Evolutionary conservation across 768 basidiomycete genomes (phyloP).

Genomic region (Leccinum imitatum): DNA sequence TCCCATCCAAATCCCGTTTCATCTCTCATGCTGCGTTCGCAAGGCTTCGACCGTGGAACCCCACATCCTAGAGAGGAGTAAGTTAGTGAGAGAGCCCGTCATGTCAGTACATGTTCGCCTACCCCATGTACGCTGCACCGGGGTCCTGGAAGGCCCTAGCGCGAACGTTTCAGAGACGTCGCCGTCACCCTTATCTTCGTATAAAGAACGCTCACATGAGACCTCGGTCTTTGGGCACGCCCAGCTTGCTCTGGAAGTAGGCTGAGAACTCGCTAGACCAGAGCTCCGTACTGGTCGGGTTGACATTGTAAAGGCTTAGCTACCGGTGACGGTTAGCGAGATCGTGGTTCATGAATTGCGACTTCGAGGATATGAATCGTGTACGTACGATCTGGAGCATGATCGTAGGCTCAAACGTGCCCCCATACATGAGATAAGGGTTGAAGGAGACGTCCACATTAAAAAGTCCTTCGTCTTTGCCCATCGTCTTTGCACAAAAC

Average conservation of each 20-base stretch:
- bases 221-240: constrained; percentile 49
- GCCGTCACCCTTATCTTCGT: neutral
- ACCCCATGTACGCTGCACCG: constrained; percentile 27
- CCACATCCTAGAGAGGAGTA: constrained; percentile 4
- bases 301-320: constrained; percentile 59
- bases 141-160: constrained; percentile 28
- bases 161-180: neutral
- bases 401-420: constrained; percentile 67
- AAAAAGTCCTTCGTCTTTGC: constrained; percentile 56
- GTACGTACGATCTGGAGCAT: constrained; percentile 55
- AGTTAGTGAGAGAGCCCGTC: neutral
- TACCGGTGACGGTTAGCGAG: constrained; percentile 26
- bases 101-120: constrained; percentile 1
- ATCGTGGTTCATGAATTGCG: neutral
- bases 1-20: neutral
- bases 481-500: constrained; percentile 52
- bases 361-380: neutral
- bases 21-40: constrained; percentile 3
- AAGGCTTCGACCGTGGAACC: constrained; percentile 17
- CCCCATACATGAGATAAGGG: constrained; percentile 58
- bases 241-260: constrained; percentile 56
- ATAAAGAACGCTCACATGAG: constrained; percentile 48
- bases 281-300: constrained; percentile 41
- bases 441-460: constrained; percentile 55
- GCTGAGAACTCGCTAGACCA: constrained; percentile 57